A percentile compares a stretch with the other conserved stretches of the same genome.
Conservation (phyloP, 2,329 filamentous ascomycete genomes). For the Colletotrichum somersetense region DNA sequence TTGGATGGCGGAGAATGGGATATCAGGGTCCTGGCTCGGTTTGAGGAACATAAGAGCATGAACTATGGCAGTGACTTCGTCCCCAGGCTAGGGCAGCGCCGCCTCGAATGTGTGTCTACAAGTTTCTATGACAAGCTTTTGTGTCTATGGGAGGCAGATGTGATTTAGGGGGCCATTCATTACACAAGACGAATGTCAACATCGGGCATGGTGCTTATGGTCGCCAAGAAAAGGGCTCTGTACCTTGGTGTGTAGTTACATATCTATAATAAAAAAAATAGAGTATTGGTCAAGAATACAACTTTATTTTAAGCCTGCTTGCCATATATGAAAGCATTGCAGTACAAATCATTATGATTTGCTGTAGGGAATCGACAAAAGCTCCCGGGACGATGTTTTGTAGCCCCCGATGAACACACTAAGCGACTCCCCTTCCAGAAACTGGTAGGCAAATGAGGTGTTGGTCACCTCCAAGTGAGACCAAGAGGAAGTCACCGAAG, state of each 20-base stretch:
- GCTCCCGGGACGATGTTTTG: not conserved
- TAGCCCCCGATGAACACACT: not conserved
- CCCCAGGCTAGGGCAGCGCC: slow-evolving; percentile 49
- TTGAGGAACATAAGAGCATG: slow-evolving; percentile 93
- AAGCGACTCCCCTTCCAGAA: not conserved
- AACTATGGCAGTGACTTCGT: slow-evolving; percentile 88
- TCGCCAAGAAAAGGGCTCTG: not conserved
- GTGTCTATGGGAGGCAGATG: slow-evolving; percentile 70
- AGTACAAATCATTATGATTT: not conserved
- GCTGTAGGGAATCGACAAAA: not conserved
- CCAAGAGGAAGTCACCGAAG: too few relatives aligned
- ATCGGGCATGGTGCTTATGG: not conserved
- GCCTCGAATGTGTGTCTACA: slow-evolving; percentile 71
- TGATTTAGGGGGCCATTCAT: not conserved
- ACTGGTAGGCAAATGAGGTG: not conserved
- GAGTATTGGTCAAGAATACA: too few relatives aligned
- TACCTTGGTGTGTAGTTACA: not conserved
- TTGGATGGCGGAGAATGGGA: slow-evolving; percentile 61
- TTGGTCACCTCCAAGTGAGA: not conserved
- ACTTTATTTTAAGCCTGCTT: not conserved
- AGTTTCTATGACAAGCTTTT: slow-evolving; percentile 82
- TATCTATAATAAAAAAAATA: not conserved
- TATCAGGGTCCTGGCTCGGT: slow-evolving; percentile 76
- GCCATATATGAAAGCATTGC: not conserved
- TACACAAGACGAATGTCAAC: not conserved